Percentiles rank a stretch among this genome's conserved stretches.
phyloP scores from a whole-genome alignment of 1,284 basidiomycete species.

The Irpex sp. region DNA sequence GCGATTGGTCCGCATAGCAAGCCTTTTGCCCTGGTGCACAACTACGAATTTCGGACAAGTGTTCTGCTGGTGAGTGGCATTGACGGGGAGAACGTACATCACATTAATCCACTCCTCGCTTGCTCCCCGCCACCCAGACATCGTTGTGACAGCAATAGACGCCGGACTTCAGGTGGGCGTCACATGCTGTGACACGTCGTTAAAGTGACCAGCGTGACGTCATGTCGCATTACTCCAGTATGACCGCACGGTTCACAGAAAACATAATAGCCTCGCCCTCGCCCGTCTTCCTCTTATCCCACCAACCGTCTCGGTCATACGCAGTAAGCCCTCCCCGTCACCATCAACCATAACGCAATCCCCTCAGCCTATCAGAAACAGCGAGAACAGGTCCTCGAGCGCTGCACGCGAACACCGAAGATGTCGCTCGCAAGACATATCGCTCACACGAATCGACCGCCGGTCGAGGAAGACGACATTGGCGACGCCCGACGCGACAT shows the following conservation, averaged over 20 bases:
- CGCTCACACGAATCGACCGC: neutral
- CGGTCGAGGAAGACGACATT: neutral
- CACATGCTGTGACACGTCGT: neutral
- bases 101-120: neutral
- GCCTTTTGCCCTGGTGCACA: no score
- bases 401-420: neutral
- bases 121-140: neutral
- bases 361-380: neutral
- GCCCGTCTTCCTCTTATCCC: neutral
- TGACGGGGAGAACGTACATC: no score
- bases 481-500: neutral
- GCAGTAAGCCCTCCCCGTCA: neutral
- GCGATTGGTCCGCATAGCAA: no score
- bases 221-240: neutral
- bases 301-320: neutral
- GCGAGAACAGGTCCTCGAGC: neutral
- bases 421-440: neutral
- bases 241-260: neutral
- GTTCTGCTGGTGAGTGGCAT: no score
- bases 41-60: no score
- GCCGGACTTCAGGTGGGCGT: neutral
- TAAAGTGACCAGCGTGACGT: neutral
- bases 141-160: neutral
- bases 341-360: neutral
- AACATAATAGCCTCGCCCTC: neutral